A percentile compares a stretch with the other conserved stretches of the same genome.
Conservation (phyloP, 495 filamentous ascomycete genomes). For the Aspergillus sclerotiicarbonarius region DNA sequence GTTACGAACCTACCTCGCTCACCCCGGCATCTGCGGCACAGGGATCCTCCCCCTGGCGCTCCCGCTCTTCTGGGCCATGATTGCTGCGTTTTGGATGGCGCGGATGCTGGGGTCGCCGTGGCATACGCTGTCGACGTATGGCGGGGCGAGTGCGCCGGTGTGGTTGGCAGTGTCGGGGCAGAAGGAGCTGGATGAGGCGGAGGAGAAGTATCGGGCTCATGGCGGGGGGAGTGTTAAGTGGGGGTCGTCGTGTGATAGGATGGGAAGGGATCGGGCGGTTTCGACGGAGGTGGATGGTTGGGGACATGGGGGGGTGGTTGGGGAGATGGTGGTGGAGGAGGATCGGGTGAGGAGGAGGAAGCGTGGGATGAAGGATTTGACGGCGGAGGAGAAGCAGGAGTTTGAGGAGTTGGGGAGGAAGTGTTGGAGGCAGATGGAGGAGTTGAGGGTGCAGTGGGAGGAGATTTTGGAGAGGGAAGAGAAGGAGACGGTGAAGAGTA, state of each 20-base stretch:
- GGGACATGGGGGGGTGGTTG: constrained; percentile 73
- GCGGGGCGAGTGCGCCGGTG: constrained; percentile 70
- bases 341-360: constrained; percentile 53
- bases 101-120: constrained; percentile 84
- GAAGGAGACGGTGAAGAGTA: not conserved
- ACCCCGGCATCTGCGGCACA: constrained; percentile 85
- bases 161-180: constrained; percentile 77
- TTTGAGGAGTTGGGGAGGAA: constrained; percentile 74
- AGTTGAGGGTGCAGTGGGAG: constrained; percentile 77
- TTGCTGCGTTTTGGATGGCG: constrained; percentile 63
- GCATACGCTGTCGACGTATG: constrained; percentile 73
- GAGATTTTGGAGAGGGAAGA: constrained; percentile 48
- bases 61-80: constrained; percentile 63
- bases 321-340: constrained; percentile 40
- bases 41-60: constrained; percentile 68
- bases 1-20: constrained; percentile 72
- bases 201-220: constrained; percentile 39
- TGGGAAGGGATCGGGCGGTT: constrained; percentile 58
- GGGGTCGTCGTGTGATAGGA: constrained; percentile 65
- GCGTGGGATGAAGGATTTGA: constrained; percentile 56
- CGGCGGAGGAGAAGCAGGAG: constrained; percentile 58
- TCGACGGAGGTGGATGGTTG: constrained; percentile 82
- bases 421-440: constrained; percentile 85
- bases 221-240: constrained; percentile 72
- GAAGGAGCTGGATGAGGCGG: constrained; percentile 59